Percentiles rank a stretch among this genome's conserved stretches.
Conservation (phyloP, 179 eudicot genomes). For the Patellifolia procumbens region DNA sequence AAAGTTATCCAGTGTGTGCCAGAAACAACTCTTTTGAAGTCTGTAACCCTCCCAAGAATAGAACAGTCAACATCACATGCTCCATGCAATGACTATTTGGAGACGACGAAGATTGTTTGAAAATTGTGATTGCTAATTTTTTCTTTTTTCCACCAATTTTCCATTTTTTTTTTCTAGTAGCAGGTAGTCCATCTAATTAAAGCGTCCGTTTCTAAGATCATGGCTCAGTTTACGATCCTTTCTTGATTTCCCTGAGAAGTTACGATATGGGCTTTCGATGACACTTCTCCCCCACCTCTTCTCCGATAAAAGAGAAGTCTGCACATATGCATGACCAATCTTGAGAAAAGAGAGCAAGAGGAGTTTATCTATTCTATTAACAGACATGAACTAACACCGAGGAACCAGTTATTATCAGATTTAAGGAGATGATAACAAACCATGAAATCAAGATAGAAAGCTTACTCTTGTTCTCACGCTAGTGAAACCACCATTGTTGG, state of each 20-base stretch:
- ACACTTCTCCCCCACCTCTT: neutral
- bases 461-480: conserved; percentile 84
- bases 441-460: conserved; percentile 5
- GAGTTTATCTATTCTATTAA: neutral
- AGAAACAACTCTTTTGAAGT: neutral
- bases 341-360: neutral
- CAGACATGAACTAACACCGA: neutral
- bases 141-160: neutral
- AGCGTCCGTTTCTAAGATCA: neutral
- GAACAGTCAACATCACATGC: neutral
- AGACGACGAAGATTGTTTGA: neutral
- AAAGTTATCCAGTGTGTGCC: neutral
- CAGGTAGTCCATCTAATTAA: neutral
- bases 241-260: neutral
- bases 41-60: neutral
- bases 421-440: neutral
- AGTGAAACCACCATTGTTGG: conserved; percentile 92
- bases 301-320: neutral
- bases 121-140: neutral
- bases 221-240: neutral
- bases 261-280: neutral
- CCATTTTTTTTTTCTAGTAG: neutral
- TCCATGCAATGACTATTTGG: neutral
- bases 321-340: neutral
- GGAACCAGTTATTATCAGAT: neutral